Conservation (phyloP, 305 asterid species). For the Fraxinus floribunda region DNA sequence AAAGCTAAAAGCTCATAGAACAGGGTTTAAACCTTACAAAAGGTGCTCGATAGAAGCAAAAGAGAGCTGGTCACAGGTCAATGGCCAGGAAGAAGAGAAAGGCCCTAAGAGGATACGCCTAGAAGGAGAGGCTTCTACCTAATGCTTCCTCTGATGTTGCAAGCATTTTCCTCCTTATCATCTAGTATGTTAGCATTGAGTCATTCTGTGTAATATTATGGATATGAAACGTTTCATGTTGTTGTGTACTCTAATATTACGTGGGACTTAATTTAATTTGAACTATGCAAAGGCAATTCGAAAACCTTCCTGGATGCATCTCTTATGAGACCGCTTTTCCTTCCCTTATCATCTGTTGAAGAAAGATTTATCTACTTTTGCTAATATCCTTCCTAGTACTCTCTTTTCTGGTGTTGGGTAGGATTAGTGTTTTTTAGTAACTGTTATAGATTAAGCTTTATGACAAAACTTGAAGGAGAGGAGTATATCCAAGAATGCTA, state of each 20-base stretch:
- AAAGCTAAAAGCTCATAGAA: constrained; percentile 54
- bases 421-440: background rate
- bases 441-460: background rate
- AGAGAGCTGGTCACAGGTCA: constrained; percentile 46
- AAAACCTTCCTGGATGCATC: constrained; percentile 22
- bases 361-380: background rate
- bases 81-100: constrained; percentile 63
- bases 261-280: background rate
- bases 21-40: constrained; percentile 94
- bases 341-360: background rate
- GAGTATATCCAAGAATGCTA: background rate
- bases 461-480: background rate
- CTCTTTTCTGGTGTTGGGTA: background rate
- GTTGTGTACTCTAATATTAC: constrained; percentile 30
- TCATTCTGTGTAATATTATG: constrained; percentile 28
- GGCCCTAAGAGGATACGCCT: constrained; percentile 73
- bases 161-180: constrained; percentile 34
- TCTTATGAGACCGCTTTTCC: background rate
- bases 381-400: background rate
- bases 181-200: constrained; percentile 27
- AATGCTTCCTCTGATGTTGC: constrained; percentile 24
- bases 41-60: constrained; percentile 87
- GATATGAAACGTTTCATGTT: constrained; percentile 38
- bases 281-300: constrained; percentile 34
- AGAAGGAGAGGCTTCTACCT: constrained; percentile 60